Conservation (phyloP, 306 rosid genomes). For the Casuarina cunninghamiana region DNA sequence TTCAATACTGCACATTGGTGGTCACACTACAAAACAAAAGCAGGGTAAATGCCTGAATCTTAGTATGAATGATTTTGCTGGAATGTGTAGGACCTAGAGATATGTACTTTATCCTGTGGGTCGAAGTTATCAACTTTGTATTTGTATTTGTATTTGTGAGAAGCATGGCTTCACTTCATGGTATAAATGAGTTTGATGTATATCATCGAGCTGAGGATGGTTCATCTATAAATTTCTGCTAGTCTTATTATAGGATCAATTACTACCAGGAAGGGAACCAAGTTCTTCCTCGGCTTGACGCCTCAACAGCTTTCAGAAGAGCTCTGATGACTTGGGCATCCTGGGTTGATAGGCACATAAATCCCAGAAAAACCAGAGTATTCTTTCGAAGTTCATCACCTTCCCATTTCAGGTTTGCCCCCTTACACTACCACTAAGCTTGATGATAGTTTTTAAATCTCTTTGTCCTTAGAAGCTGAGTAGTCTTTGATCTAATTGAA, state of each 20-base stretch:
- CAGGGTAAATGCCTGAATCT: slow-evolving; percentile 60
- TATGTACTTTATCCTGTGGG: slow-evolving; percentile 1
- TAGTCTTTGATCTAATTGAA: slow-evolving; percentile 24
- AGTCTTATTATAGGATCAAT: slow-evolving; percentile 57
- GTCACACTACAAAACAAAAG: slow-evolving; percentile 89
- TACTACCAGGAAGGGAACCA: slow-evolving; percentile 82
- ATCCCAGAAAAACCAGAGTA: slow-evolving; percentile 63
- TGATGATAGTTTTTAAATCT: background rate
- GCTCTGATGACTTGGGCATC: slow-evolving; percentile 79
- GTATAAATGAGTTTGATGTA: background rate
- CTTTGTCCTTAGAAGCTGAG: slow-evolving; percentile 7
- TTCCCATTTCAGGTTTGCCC: slow-evolving; percentile 89
- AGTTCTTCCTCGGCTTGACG: slow-evolving; percentile 76
- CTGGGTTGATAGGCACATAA: slow-evolving; percentile 74
- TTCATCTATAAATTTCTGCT: slow-evolving; percentile 19
- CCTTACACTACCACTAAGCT: background rate
- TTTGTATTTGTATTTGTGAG: background rate
- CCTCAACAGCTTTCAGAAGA: slow-evolving; percentile 66
- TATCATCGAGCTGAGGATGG: slow-evolving; percentile 4
- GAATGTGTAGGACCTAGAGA: slow-evolving; percentile 8
- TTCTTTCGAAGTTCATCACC: slow-evolving; percentile 90
- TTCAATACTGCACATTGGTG: slow-evolving; percentile 99
- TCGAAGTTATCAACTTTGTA: background rate
- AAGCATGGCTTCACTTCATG: background rate
- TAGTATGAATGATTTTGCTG: no score